These are phyloP conservation scores for Phytophthora sp. DNA, from an alignment of 352 stramenopile species.

Conservation along the genomic window DNA sequence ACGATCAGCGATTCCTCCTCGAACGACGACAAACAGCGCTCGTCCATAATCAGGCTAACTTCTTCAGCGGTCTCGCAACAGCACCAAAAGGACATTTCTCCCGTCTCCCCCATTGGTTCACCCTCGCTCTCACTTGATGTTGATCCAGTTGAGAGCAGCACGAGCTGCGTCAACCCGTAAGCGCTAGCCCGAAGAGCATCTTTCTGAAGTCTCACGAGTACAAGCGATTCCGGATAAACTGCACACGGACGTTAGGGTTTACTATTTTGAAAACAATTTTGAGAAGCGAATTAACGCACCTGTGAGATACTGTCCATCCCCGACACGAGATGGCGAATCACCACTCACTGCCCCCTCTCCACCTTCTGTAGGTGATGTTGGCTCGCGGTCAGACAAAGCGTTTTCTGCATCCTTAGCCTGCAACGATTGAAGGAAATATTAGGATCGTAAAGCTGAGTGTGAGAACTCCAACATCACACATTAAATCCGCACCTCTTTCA, in stretches of 20 bases:
- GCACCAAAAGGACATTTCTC: constrained; percentile 78
- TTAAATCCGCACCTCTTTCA: constrained; percentile 66
- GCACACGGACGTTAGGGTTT: too few species aligned
- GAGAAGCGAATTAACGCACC: constrained; percentile 34
- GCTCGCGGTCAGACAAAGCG: constrained; percentile 32
- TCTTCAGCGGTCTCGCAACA: constrained; percentile 88
- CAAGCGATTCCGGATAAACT: constrained; percentile 82
- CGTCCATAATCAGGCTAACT: constrained; percentile 81
- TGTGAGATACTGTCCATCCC: constrained; percentile 79
- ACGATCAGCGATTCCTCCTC: constrained; percentile 77
- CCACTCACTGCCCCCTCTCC: constrained; percentile 11
- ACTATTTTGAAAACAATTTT: too few species aligned
- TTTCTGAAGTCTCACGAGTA: constrained; percentile 81
- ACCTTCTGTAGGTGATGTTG: constrained; percentile 24
- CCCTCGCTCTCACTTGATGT: constrained; percentile 12
- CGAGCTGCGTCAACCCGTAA: constrained; percentile 80
- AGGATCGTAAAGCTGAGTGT: not conserved
- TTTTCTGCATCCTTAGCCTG: constrained; percentile 69
- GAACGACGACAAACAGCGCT: constrained; percentile 74
- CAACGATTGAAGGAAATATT: not conserved
- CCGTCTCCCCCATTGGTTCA: constrained; percentile 15
- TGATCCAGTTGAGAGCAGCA: constrained; percentile 55
- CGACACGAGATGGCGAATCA: constrained; percentile 41
- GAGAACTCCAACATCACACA: not conserved
- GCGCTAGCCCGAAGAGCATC: constrained; percentile 73